Conservation (phyloP, 1,284 basidiomycete genomes). For the Austroboletus rostrupii region DNA sequence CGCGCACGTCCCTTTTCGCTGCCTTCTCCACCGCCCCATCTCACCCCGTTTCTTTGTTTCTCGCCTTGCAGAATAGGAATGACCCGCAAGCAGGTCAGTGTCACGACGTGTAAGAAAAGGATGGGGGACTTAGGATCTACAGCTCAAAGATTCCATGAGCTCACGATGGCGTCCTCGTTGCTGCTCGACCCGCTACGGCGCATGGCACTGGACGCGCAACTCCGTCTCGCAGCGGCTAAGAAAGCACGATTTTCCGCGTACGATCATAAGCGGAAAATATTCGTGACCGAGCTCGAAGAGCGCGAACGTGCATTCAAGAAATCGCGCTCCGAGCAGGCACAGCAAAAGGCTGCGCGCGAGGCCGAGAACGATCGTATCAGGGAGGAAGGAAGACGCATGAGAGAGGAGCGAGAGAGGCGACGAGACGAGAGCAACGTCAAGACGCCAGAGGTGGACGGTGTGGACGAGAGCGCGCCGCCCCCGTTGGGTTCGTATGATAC, state of each 20-base stretch:
- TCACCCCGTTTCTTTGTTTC: slow-evolving; percentile 8
- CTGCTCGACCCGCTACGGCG: slow-evolving; percentile 81
- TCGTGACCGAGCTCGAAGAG: slow-evolving; percentile 83
- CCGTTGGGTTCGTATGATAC: slow-evolving; percentile 62
- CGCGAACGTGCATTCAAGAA: slow-evolving; percentile 77
- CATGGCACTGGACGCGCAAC: slow-evolving; percentile 77
- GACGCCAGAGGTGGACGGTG: slow-evolving; percentile 38
- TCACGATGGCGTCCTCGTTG: slow-evolving; percentile 83
- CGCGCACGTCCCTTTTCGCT: slow-evolving; percentile 50
- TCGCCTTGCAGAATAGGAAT: slow-evolving; percentile 58
- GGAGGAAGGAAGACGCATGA: slow-evolving; percentile 68
- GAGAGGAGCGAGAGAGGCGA: slow-evolving; percentile 64
- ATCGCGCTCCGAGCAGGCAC: slow-evolving; percentile 56
- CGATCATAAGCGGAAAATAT: slow-evolving; percentile 74
- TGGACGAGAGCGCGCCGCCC: slow-evolving; percentile 47
- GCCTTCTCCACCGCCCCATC: neutral
- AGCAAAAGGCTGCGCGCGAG: slow-evolving; percentile 52
- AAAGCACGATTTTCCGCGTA: slow-evolving; percentile 72
- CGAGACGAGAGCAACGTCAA: slow-evolving; percentile 38
- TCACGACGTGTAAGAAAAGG: neutral
- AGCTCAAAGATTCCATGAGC: slow-evolving; percentile 83
- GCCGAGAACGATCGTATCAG: slow-evolving; percentile 74
- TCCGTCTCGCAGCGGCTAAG: slow-evolving; percentile 68
- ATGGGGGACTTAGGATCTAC: slow-evolving; percentile 1
- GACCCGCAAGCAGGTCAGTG: slow-evolving; percentile 70